Conservation (phyloP, 2,329 filamentous ascomycete genomes). For the Fusarium incarnatum region DNA sequence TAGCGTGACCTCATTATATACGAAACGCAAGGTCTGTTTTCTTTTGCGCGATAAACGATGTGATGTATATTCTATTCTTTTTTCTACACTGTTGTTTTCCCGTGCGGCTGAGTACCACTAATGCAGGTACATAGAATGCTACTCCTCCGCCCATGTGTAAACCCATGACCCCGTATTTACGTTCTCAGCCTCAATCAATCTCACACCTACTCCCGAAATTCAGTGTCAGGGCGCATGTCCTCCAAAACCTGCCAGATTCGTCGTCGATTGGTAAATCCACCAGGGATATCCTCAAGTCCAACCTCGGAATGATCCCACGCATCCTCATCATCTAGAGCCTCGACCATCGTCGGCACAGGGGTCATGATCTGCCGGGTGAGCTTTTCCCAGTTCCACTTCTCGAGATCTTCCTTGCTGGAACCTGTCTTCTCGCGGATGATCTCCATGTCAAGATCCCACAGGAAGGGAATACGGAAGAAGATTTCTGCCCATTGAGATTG, state of each 20-base stretch:
- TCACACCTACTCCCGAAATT: not conserved
- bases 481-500: not conserved
- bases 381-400: constrained; percentile 14
- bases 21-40: no score
- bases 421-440: not conserved
- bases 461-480: not conserved
- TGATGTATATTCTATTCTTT: no score
- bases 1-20: no score
- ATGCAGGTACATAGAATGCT: no score
- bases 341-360: not conserved
- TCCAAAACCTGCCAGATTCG: constrained; percentile 10
- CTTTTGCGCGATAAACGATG: no score
- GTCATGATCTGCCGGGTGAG: not conserved
- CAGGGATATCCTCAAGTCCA: not conserved
- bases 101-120: no score
- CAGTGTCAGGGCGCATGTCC: not conserved
- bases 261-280: not conserved
- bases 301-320: not conserved
- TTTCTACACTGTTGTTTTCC: no score
- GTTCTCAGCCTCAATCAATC: not conserved
- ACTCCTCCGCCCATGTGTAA: no score
- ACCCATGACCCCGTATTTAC: not conserved
- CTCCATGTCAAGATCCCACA: constrained; percentile 2
- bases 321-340: not conserved
- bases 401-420: not conserved